Evolutionary conservation across 305 asterid species (phyloP).

Genomic region (Coffea humblotiana): DNA sequence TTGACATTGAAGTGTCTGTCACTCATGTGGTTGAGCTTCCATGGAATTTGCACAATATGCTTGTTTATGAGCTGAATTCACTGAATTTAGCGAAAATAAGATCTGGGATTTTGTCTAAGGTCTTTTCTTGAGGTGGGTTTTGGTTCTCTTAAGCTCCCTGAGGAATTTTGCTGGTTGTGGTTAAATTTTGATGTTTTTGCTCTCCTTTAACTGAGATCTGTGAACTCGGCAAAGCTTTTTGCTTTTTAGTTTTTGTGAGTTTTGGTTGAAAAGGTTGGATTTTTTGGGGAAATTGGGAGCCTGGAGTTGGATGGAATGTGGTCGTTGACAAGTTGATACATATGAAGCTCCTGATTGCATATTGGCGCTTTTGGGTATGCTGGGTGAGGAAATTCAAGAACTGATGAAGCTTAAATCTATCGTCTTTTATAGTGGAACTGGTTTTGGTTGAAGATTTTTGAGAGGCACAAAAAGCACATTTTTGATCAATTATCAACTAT

Average conservation of each 20-base stretch:
- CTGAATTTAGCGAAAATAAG: slow-evolving; percentile 18
- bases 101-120: slow-evolving; percentile 10
- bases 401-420: slow-evolving; percentile 42
- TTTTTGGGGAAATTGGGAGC: slow-evolving; percentile 10
- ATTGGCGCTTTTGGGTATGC: slow-evolving; percentile 24
- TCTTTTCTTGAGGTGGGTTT: slow-evolving; percentile 2
- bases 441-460: slow-evolving; percentile 41
- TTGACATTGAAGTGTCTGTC: not conserved
- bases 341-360: slow-evolving; percentile 24
- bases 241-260: slow-evolving; percentile 8
- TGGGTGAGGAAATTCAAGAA: slow-evolving; percentile 24
- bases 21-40: slow-evolving; percentile 1
- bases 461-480: slow-evolving; percentile 2
- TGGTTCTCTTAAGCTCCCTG: slow-evolving; percentile 19
- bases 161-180: slow-evolving; percentile 9
- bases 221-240: slow-evolving; percentile 12
- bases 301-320: slow-evolving; percentile 26
- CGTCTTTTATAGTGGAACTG: slow-evolving; percentile 34
- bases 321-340: slow-evolving; percentile 15
- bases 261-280: not conserved
- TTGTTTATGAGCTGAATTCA: slow-evolving; percentile 18
- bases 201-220: slow-evolving; percentile 39
- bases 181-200: slow-evolving; percentile 9
- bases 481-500: slow-evolving; percentile 18
- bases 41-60: not conserved